Evolutionary conservation across 768 basidiomycete genomes (phyloP), one percentile per base, ranked within the genome.

Genomic region (Trametes cingulata): DNA sequence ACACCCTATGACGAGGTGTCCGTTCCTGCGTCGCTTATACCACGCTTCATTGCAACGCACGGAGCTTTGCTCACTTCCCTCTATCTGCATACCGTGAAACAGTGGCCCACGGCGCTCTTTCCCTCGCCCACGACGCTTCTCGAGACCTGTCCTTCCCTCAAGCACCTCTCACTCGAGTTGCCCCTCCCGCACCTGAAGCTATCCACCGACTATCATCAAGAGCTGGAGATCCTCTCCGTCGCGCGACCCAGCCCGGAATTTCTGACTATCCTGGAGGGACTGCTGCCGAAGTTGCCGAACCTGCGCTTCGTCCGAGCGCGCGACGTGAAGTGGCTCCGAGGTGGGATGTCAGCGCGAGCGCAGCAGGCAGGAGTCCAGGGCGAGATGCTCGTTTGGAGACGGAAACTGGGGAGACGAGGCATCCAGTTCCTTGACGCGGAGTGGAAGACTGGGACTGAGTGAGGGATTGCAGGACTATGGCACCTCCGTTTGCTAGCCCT

Each of bases 281-380:
- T 85, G 25, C 74, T 91, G 24, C 82, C 83, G 5, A 76, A 72
- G 3, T 72, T 92, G 19, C 88, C 88, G 0, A 67, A 75, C 13
- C 77, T 93, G 22, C 69, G 75, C 41, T 78, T 81, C 8, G 74
- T 93, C 19, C 81, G 87, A 15, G 77, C 80, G 15, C 77, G 88
- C 60, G 89, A 91, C 64, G 80, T 90, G 17, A 83, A 83, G 33
- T 93, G 91, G 90, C 72, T 93, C 36, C 75, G 85, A 54, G 80
- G 79, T 52, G 91, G 89, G 0, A 80, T 92, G 71, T 84, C 80
- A 8, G 74, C 73, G 0, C 77, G 80, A 59, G 91, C 91, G 24
- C 85, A 83, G 63, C 84, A 81, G 62, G 82, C 91, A 7, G 91
- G 91, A 8, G 81, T 91, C 14, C 91, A 92, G 72, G 91, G 90